phyloP scores from a whole-genome alignment of 2,329 filamentous ascomycete species.

The Cytospora piceicola region DNA sequence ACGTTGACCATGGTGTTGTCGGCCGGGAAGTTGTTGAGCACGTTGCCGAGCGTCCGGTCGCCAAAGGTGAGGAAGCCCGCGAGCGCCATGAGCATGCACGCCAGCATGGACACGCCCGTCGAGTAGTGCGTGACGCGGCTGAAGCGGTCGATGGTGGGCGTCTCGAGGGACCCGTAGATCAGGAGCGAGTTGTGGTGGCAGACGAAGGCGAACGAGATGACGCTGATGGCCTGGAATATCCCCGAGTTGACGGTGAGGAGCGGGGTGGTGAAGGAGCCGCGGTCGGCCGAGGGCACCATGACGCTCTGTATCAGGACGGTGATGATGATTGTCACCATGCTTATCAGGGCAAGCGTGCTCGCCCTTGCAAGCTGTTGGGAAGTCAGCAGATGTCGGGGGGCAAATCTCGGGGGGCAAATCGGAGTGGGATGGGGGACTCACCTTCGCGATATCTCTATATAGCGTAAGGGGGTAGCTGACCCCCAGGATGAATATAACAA shows the following conservation, averaged over 20 bases:
- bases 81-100: conserved; percentile 86
- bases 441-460: conserved; percentile 97
- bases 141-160: conserved; percentile 95
- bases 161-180: conserved; percentile 94
- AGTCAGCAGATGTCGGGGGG: conserved; percentile 19
- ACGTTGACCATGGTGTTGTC: conserved; percentile 94
- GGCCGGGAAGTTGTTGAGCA: conserved; percentile 94
- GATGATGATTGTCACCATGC: conserved; percentile 87
- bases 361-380: conserved; percentile 79
- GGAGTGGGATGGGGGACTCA: conserved; percentile 44
- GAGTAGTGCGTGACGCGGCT: conserved; percentile 91
- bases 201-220: conserved; percentile 88
- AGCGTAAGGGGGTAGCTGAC: conserved; percentile 90
- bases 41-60: conserved; percentile 88
- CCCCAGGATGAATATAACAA: conserved; percentile 83
- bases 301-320: conserved; percentile 86
- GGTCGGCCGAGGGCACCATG: conserved; percentile 70
- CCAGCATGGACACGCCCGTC: conserved; percentile 86
- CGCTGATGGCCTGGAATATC: conserved; percentile 93
- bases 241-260: conserved; percentile 81
- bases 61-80: conserved; percentile 93
- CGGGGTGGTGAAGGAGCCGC: conserved; percentile 71
- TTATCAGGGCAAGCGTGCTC: conserved; percentile 87
- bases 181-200: conserved; percentile 94
- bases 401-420: neutral